Base-by-base conservation (phyloP, 768 basidiomycete species). In the Pholiota molesta region DNA sequence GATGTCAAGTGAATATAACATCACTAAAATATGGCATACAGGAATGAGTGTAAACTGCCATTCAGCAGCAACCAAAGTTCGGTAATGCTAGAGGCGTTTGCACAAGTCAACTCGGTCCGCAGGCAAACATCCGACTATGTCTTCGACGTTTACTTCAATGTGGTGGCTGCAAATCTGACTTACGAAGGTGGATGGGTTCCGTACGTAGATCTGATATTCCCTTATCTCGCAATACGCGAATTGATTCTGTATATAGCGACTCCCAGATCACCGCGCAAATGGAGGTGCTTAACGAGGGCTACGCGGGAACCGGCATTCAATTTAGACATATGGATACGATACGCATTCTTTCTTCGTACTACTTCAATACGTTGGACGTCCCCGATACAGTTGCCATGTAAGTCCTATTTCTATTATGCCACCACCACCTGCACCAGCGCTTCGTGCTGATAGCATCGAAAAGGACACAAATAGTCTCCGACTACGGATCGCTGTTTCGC, bases 271-370 rank as follows among this genome's bases (percentile, higher is more conserved):
- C 68, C 13, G 68, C 66, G 10, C 80, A 81, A 61, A 79, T 84
- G 59, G 60, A 69, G 23, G 74, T 77, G 40, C 65, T 84, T 29
- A 84, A 84, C 68, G 26, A 64, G 5, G 78, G 75, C 60, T 83
- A 79, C 59, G 63, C 66, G 5, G 61, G 65, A 23, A 68, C 72
- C 13, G 77, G 78, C 14, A 67, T 82, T 58, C 65, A 69, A 23
- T 84, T 75, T 66, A 70, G 55, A 29, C 74, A 79, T 39, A 72
- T 70, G 16, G 66, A 66, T 35, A 77, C 75, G 6, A 75, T 76
- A 19, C 72, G 78, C 59, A 79, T 80, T 29, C 61, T 75, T 59
- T 81, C 78, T 68, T 57, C 65, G 26, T 70, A 78, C 62, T 84
- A 83, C 82, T 82, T 80, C 67, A 71, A 74, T 65, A 69, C 70